Evolutionary conservation across 352 stramenopile species (phyloP), one percentile per base, ranked within the genome.

Genomic region (Phytophthora pistaciae): DNA sequence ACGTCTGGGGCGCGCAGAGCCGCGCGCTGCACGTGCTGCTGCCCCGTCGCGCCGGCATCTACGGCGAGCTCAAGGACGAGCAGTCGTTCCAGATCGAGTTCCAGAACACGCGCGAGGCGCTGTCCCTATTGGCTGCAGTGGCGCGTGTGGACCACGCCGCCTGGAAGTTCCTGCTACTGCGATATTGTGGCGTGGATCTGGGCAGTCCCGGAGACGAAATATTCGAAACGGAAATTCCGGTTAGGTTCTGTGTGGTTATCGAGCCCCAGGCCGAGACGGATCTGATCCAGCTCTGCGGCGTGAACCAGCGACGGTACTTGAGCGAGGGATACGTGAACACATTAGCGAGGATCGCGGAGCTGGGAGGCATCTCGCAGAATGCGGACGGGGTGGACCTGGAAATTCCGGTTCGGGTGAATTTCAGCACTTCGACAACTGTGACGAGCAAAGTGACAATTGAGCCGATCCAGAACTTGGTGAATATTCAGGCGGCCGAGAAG

Each of bases 81-180:
- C 40, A n/a, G 6, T 56, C 42, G 10, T 69, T 69, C 60, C 58
- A 62, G 29, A 44, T 64, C 6, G 53, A 74, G 31, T 74, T 74
- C 33, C 52, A 74, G 31, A 74, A 68, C 21, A 58, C 60, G 2
- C 16, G 54, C 40, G 66, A 74, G 36, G 60, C 60, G 18, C 61
- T 68, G 3, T 42, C 58, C 11, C 60, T 69, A 27, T 55, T 74
- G 60, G 66, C 66, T 27, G 48, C 48, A 31, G 64, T 66, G 10
- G 63, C 44, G 1, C 44, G 58, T 11, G 63, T 70, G 55, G 66
- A 72, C 23, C 60, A 58, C 23, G 9, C 56, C 18, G 66, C 31
- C 11, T 74, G 54, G 60, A 64, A 68, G 42, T 69, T 57, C 42
- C 52, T 67, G 53, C 53, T 72, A 8, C 13, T 59, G 36, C 61